Evolutionary conservation across 192 early-diverging fungal genomes (phyloP), one percentile per base, ranked within the genome.

Genomic region (Phlyctochytrium planicorne): DNA sequence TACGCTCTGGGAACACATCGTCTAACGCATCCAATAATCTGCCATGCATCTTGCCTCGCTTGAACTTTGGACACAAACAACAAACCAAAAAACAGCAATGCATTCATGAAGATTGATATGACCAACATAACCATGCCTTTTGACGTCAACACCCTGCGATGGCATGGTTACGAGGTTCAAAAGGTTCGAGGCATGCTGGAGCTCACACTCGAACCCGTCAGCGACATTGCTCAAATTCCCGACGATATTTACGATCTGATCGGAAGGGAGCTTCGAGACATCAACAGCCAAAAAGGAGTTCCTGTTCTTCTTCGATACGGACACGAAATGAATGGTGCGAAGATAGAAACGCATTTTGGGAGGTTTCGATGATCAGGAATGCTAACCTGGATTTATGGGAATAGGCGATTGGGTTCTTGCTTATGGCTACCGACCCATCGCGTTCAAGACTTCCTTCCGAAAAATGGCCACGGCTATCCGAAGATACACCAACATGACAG

Each of bases 281-380:
- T 80, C 30, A 82, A 82, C 62, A 20, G 50, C 25, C 17, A 66
- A 0, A 37, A 67, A n/a, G 80, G 80, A 23, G 71, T 73, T 0
- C 80, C 80, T 24, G 53, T 82, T 25, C 35, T 80, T 17, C 35
- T 82, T 27, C 74, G 80, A 2, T 82, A 55, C 37, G 78, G 78
- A 25, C 80, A 82, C 64, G 80, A 82, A 53, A 82, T 82, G 80
- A 82, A 82, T 60, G 80, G 78, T 79, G 25, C 1, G 70, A n/a
- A n/a, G 31, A 3, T 17, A 23, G 31, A n/a, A n/a, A n/a, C n/a
- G n/a, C n/a, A n/a, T n/a, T n/a, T n/a, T n/a, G n/a, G n/a, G n/a
- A n/a, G n/a, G n/a, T n/a, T n/a, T n/a, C n/a, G n/a, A n/a, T n/a
- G n/a, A n/a, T n/a, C n/a, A n/a, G n/a, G n/a, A 6, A 17, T 17